These are phyloP conservation scores for Atkinsonella hypoxylon DNA, from an alignment of 2,329 filamentous ascomycete species.

Conservation along the genomic window DNA sequence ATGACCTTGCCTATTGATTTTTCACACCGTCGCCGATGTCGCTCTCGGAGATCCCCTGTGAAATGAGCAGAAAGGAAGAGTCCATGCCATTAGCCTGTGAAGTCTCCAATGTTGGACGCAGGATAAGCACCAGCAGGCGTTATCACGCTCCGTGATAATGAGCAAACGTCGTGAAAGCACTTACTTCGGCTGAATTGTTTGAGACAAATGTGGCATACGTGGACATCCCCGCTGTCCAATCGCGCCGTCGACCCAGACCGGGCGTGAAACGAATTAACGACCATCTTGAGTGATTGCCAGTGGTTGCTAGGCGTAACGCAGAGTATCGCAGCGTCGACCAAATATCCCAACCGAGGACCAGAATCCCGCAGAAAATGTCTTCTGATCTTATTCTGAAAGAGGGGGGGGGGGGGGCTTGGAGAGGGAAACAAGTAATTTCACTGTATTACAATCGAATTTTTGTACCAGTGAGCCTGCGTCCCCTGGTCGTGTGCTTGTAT, in stretches of 20 bases:
- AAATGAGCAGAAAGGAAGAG: not conserved
- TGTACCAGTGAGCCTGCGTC: not conserved
- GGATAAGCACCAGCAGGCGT: not conserved
- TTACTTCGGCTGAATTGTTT: conserved; percentile 8
- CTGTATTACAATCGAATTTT: not conserved
- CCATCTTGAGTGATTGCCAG: conserved; percentile 3
- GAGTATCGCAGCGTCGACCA: too few relatives aligned
- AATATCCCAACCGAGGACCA: too few relatives aligned
- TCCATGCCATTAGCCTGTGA: not conserved
- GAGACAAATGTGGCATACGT: conserved; percentile 8
- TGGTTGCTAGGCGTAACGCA: not conserved
- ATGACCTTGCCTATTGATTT: conserved; percentile 8
- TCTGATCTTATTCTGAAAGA: too few relatives aligned
- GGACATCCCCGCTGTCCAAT: conserved; percentile 4
- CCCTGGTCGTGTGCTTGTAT: not conserved
- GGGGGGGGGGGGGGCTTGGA: too few relatives aligned
- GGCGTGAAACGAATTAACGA: conserved; percentile 2
- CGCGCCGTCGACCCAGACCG: conserved; percentile 3
- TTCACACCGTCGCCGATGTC: conserved; percentile 7
- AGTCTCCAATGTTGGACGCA: not conserved
- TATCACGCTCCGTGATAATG: too few relatives aligned
- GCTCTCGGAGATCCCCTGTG: conserved; percentile 7
- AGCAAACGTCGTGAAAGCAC: not conserved
- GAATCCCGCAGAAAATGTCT: too few relatives aligned
- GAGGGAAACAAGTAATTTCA: not conserved